Conservation (phyloP, 345 rosid genomes). For the Pistacia integerrima region DNA sequence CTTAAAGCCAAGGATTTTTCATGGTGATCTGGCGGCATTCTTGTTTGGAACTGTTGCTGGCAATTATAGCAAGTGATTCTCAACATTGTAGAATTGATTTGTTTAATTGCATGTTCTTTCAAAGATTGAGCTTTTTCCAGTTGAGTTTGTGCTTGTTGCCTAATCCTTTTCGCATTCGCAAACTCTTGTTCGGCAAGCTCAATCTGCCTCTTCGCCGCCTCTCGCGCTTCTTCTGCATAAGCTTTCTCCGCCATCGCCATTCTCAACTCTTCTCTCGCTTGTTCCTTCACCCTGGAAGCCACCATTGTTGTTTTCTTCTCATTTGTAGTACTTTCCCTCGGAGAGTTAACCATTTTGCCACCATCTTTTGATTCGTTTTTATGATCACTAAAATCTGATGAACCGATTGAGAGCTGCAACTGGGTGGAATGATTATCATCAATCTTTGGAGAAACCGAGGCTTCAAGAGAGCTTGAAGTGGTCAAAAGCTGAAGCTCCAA, state of each 20-base stretch:
- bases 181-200: slow-evolving; percentile 83
- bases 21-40: slow-evolving; percentile 25
- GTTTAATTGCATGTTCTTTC: slow-evolving; percentile 65
- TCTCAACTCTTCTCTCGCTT: slow-evolving; percentile 44
- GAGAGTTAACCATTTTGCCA: slow-evolving; percentile 6
- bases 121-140: slow-evolving; percentile 63
- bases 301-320: slow-evolving; percentile 25
- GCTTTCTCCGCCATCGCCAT: slow-evolving; percentile 64
- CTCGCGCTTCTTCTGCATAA: slow-evolving; percentile 64
- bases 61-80: slow-evolving; percentile 83
- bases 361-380: slow-evolving; percentile 26
- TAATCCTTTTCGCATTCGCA: slow-evolving; percentile 69
- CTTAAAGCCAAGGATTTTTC: slow-evolving; percentile 55
- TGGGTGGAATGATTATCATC: slow-evolving; percentile 50
- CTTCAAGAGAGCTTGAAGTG: slow-evolving; percentile 25
- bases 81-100: slow-evolving; percentile 57
- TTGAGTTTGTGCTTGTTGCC: slow-evolving; percentile 83
- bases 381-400: slow-evolving; percentile 39
- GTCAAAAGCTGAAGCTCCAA: slow-evolving; percentile 70
- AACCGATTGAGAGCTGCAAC: slow-evolving; percentile 66
- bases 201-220: slow-evolving; percentile 63
- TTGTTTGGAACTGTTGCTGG: slow-evolving; percentile 59
- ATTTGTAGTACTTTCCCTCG: slow-evolving; percentile 19
- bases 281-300: slow-evolving; percentile 36
- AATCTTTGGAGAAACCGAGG: slow-evolving; percentile 32